Percentiles rank a stretch among this genome's conserved stretches.
phyloP scores from a whole-genome alignment of 495 filamentous ascomycete genomes.

The Filosporella fistucella region DNA sequence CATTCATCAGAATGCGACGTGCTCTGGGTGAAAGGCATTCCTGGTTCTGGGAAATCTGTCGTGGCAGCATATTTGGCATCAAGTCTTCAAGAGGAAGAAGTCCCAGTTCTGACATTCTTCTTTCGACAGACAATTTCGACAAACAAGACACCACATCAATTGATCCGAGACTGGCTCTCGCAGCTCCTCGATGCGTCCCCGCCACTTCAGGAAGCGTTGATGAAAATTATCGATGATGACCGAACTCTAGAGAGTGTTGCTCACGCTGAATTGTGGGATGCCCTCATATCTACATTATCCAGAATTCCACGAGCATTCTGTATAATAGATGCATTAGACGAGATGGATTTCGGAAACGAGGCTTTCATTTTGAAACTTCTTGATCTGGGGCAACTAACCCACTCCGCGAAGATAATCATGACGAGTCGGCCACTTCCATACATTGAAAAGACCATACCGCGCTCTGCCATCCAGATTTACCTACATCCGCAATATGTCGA shows the following conservation, averaged over 20 bases:
- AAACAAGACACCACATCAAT: conserved; percentile 35
- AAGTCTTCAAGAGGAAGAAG: conserved; percentile 20
- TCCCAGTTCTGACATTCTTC: conserved; percentile 48
- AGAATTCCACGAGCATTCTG: conserved; percentile 36
- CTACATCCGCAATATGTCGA: conserved; percentile 1
- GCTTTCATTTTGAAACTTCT: neutral
- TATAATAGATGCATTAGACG: conserved; percentile 41
- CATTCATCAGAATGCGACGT: conserved; percentile 26
- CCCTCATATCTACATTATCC: conserved; percentile 26
- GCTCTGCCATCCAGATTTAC: neutral
- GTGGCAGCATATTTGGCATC: conserved; percentile 39
- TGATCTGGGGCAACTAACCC: neutral
- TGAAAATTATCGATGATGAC: conserved; percentile 24
- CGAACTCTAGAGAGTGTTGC: conserved; percentile 1
- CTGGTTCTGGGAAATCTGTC: conserved; percentile 48
- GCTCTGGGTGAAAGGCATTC: conserved; percentile 45
- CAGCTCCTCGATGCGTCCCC: conserved; percentile 37
- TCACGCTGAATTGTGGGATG: conserved; percentile 15
- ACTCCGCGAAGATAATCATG: conserved; percentile 4
- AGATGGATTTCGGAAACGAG: conserved; percentile 23
- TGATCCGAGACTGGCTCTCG: conserved; percentile 40
- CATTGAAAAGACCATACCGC: conserved; percentile 2
- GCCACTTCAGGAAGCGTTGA: conserved; percentile 30
- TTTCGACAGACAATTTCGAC: conserved; percentile 46
- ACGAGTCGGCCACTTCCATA: conserved; percentile 14